Evolutionary conservation across 2,329 filamentous ascomycete genomes (phyloP).

Genomic region (Fusarium tuaranense): DNA sequence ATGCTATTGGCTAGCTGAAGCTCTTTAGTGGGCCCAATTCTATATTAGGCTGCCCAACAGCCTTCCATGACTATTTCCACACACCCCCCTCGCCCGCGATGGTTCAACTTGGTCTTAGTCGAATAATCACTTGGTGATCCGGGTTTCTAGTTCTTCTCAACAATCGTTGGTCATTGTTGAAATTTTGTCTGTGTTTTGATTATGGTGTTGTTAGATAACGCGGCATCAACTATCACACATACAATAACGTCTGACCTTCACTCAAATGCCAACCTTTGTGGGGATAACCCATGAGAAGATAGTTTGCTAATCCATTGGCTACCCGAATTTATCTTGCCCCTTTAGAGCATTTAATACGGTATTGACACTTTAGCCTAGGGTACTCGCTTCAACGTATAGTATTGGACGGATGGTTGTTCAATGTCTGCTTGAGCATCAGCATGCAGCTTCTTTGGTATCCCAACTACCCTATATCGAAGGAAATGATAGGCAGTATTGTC

Average conservation of each 20-base stretch:
- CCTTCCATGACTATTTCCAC: too few relatives aligned
- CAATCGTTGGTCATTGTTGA: neutral
- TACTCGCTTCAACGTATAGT: neutral
- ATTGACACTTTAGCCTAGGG: too few relatives aligned
- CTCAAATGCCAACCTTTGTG: neutral
- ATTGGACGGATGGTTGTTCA: neutral
- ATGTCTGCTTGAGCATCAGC: neutral
- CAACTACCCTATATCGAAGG: neutral
- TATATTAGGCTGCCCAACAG: too few relatives aligned
- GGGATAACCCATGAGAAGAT: neutral
- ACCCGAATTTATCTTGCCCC: neutral
- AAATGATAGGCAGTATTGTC: neutral
- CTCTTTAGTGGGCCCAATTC: too few relatives aligned
- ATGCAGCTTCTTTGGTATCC: neutral
- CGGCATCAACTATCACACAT: neutral
- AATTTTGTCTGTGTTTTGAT: neutral
- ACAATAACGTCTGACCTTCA: neutral
- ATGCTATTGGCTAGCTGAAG: too few relatives aligned
- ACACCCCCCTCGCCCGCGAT: too few relatives aligned
- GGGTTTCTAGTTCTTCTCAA: neutral
- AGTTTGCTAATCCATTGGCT: neutral
- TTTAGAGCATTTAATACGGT: neutral
- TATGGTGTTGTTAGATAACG: neutral
- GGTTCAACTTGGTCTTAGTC: neutral
- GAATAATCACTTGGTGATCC: neutral